A percentile compares a stretch with the other conserved stretches of the same genome.
These are phyloP conservation scores for Aspergillus fumigatiaffinis DNA, from an alignment of 2,329 filamentous ascomycete genomes.

Conservation along the genomic window DNA sequence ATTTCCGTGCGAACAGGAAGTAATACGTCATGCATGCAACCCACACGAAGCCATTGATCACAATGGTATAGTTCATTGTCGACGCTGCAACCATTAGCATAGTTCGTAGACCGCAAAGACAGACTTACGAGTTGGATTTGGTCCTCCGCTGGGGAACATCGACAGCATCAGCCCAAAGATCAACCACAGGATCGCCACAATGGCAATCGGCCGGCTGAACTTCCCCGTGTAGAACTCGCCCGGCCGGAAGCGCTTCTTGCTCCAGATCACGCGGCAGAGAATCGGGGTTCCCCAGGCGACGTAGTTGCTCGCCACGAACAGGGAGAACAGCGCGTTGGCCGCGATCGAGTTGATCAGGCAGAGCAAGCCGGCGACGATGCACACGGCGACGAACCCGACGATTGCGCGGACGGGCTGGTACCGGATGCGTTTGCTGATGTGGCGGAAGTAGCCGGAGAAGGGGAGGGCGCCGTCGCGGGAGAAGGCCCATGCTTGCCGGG, in stretches of 20 bases:
- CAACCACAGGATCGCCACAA: constrained; percentile 52
- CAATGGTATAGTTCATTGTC: constrained; percentile 62
- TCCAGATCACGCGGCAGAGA: constrained; percentile 56
- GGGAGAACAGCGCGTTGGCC: constrained; percentile 55
- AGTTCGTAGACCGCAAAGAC: background rate
- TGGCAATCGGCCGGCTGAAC: constrained; percentile 52
- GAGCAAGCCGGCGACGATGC: constrained; percentile 54
- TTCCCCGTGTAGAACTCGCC: constrained; percentile 58
- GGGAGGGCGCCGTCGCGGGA: constrained; percentile 60
- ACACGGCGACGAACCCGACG: constrained; percentile 51
- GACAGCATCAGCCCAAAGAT: constrained; percentile 53
- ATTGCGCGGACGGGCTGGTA: constrained; percentile 57
- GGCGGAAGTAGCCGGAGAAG: constrained; percentile 55
- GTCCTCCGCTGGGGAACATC: constrained; percentile 58
- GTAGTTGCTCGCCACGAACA: constrained; percentile 56
- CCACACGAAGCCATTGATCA: constrained; percentile 59
- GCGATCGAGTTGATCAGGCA: constrained; percentile 57
- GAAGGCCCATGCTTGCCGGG: constrained; percentile 61
- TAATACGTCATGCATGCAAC: constrained; percentile 55
- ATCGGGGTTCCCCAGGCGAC: constrained; percentile 59
- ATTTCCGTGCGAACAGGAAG: constrained; percentile 54
- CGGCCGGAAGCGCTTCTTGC: constrained; percentile 53
- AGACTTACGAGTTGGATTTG: constrained; percentile 46
- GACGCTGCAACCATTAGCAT: constrained; percentile 28
- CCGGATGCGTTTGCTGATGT: constrained; percentile 52